Evolutionary conservation across 2,329 filamentous ascomycete species (phyloP).

Genomic region (Trichoderma asperellum): DNA sequence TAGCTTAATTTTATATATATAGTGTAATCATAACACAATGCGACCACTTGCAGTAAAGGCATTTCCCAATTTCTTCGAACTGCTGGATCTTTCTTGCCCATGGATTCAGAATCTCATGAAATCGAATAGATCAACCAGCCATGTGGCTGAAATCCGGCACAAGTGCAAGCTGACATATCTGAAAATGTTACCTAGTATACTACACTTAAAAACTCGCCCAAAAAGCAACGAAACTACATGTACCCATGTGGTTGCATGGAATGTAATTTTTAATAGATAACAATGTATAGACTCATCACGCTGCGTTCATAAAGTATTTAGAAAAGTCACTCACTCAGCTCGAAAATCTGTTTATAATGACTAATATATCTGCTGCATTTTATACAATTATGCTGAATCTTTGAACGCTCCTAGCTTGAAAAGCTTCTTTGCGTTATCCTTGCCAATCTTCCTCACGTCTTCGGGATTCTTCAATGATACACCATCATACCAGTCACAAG

Average conservation of each 20-base stretch:
- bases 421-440: slow-evolving; percentile 49
- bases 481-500: slow-evolving; percentile 48
- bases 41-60: no score
- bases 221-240: no score
- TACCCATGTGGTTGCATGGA: no score
- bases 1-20: not conserved
- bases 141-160: not conserved
- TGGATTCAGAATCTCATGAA: no score
- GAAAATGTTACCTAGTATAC: no score
- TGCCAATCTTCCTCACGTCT: slow-evolving; percentile 47
- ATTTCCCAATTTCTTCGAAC: no score
- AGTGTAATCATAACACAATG: no score
- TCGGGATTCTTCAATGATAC: slow-evolving; percentile 42
- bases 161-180: not conserved
- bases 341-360: not conserved
- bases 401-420: slow-evolving; percentile 46
- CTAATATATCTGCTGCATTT: not conserved
- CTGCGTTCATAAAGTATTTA: not conserved
- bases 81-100: no score
- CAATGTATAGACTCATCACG: no score
- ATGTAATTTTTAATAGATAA: no score
- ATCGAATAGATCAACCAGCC: no score
- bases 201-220: no score
- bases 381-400: slow-evolving; percentile 33
- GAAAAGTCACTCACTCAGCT: not conserved